These are phyloP conservation scores for Colletotrichum sp. DNA, from an alignment of 2,329 filamentous ascomycete species.

Conservation along the genomic window DNA sequence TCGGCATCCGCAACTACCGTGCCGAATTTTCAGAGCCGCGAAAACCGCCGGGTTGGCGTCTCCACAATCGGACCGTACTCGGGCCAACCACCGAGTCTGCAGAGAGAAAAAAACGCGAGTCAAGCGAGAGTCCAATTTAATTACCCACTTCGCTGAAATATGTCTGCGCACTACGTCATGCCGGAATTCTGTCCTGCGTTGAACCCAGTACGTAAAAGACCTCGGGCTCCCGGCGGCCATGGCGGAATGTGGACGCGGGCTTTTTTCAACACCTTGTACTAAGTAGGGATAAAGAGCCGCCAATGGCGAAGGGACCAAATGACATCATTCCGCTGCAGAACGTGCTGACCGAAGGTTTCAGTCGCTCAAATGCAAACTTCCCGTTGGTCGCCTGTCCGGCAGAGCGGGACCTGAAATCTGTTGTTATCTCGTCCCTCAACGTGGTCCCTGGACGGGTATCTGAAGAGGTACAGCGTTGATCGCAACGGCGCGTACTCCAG, in stretches of 20 bases:
- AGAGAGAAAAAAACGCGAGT: background rate
- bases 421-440: background rate
- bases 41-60: background rate
- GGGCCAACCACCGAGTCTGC: background rate
- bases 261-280: background rate
- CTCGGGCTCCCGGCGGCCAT: background rate
- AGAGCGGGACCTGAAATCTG: background rate
- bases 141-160: background rate
- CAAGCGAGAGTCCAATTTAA: background rate
- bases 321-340: slow-evolving; percentile 18
- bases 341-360: background rate
- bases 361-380: background rate
- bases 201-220: background rate
- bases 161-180: background rate
- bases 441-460: background rate
- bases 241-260: background rate
- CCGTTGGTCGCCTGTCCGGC: background rate
- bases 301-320: background rate
- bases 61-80: background rate
- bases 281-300: background rate
- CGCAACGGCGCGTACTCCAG: background rate
- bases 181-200: background rate
- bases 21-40: background rate
- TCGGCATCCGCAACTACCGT: background rate
- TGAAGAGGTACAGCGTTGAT: background rate